Percentiles rank a stretch among this genome's conserved stretches.
Conservation (phyloP, 768 basidiomycete genomes). For the Royoungia palumana region DNA sequence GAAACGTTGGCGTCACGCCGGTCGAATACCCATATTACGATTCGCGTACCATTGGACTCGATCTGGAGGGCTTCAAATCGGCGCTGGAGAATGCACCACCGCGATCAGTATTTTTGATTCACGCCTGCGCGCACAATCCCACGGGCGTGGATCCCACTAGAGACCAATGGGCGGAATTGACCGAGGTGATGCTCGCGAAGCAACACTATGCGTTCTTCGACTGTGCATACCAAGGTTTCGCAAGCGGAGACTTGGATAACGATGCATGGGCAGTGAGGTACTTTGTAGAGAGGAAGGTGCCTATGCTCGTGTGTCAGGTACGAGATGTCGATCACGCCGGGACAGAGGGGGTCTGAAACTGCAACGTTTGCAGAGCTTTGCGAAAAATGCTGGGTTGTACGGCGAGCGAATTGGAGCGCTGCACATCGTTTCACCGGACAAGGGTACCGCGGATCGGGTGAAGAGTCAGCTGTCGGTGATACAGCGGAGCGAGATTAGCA, state of each 20-base stretch:
- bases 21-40: conserved; percentile 93
- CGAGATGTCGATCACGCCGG: neutral
- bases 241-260: conserved; percentile 84
- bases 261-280: conserved; percentile 91
- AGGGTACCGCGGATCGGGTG: conserved; percentile 68
- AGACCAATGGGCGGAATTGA: conserved; percentile 82
- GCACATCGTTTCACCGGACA: conserved; percentile 66
- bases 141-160: conserved; percentile 92
- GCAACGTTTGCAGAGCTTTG: conserved; percentile 73
- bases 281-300: conserved; percentile 73
- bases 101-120: conserved; percentile 84
- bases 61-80: conserved; percentile 65
- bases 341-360: conserved; percentile 7
- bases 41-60: conserved; percentile 82
- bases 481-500: conserved; percentile 92
- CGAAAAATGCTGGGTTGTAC: conserved; percentile 95
- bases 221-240: conserved; percentile 96
- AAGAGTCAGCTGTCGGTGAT: conserved; percentile 89
- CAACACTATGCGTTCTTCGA: conserved; percentile 91
- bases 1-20: conserved; percentile 85
- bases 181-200: conserved; percentile 65
- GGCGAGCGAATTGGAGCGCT: conserved; percentile 94
- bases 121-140: conserved; percentile 96
- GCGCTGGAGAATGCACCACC: conserved; percentile 61
- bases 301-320: conserved; percentile 86